Conservation (phyloP, 495 filamentous ascomycete genomes). For the Daldinia loculata region DNA sequence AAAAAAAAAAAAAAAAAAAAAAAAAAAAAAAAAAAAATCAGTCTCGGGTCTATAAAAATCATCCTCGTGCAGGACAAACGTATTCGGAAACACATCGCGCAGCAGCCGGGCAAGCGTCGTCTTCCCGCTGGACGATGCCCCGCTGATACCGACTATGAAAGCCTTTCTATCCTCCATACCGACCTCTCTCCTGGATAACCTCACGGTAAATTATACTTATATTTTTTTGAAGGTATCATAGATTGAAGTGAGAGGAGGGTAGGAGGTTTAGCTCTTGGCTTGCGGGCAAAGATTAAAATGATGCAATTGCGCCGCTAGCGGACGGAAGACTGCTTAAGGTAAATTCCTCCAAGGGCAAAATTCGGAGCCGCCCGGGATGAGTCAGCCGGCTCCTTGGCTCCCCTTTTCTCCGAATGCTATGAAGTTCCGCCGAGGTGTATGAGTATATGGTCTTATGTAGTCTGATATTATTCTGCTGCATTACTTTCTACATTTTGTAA, state of each 20-base stretch:
- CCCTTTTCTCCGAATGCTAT: background rate
- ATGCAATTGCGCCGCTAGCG: conserved; percentile 15
- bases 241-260: background rate
- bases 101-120: conserved; percentile 80
- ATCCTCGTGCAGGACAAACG: conserved; percentile 88
- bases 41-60: conserved; percentile 87
- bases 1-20: no score
- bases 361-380: conserved; percentile 32
- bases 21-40: no score
- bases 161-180: conserved; percentile 53
- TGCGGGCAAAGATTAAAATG: conserved; percentile 6
- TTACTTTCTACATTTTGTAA: background rate
- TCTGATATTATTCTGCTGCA: background rate
- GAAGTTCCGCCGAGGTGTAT: background rate
- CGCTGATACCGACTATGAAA: conserved; percentile 75
- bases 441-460: background rate
- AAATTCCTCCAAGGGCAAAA: background rate
- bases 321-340: conserved; percentile 6
- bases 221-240: background rate
- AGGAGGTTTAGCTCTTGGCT: background rate
- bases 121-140: conserved; percentile 80
- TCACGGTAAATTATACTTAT: background rate
- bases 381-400: conserved; percentile 21
- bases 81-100: conserved; percentile 72
- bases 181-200: conserved; percentile 7